Evolutionary conservation across 2,329 filamentous ascomycete species (phyloP).

Genomic region (Chalara sp.): DNA sequence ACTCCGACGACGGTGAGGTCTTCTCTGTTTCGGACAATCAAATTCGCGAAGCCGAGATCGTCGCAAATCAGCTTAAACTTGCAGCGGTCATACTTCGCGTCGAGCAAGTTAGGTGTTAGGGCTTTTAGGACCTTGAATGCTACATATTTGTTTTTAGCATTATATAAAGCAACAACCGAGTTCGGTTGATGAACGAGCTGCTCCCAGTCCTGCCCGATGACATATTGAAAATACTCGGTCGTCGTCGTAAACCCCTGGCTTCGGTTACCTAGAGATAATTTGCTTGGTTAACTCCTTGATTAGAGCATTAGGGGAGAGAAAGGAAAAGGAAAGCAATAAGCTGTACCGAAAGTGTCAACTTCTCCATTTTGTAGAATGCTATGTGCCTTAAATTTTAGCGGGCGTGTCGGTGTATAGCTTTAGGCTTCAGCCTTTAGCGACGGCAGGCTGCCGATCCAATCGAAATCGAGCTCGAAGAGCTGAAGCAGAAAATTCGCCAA

Average conservation of each 20-base stretch:
- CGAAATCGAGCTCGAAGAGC: slow-evolving; percentile 10
- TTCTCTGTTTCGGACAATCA: slow-evolving; percentile 29
- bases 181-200: slow-evolving; percentile 30
- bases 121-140: slow-evolving; percentile 24
- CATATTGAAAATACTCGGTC: too few species aligned
- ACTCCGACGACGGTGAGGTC: slow-evolving; percentile 30
- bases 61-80: slow-evolving; percentile 33
- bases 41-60: slow-evolving; percentile 30
- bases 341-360: slow-evolving; percentile 18
- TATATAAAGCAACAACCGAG: slow-evolving; percentile 22
- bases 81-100: slow-evolving; percentile 16
- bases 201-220: too few species aligned
- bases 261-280: too few species aligned
- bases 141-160: slow-evolving; percentile 25
- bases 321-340: slow-evolving; percentile 3
- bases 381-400: slow-evolving; percentile 28
- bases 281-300: too few species aligned
- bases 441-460: slow-evolving; percentile 7
- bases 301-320: too few species aligned
- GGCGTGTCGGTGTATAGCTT: slow-evolving; percentile 14
- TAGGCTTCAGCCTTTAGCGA: slow-evolving; percentile 5
- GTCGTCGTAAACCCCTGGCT: too few species aligned
- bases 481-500: slow-evolving; percentile 9
- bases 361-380: slow-evolving; percentile 27
- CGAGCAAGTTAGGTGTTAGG: slow-evolving; percentile 22